Conservation (phyloP, 495 filamentous ascomycete genomes). For the Hypoxylon fragiforme region DNA sequence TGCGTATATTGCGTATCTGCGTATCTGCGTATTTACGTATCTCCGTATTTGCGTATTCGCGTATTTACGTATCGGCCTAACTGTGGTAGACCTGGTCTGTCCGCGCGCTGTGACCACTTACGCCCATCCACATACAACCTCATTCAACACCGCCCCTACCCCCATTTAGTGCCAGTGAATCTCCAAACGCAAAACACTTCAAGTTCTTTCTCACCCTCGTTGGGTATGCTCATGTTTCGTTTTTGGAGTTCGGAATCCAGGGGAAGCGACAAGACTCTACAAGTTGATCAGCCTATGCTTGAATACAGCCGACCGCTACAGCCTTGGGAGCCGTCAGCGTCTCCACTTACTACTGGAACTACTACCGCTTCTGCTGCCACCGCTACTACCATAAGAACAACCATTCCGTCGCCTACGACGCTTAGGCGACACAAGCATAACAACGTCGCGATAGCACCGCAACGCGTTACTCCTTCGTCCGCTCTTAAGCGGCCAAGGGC, state of each 20-base stretch:
- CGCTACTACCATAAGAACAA: too few species aligned
- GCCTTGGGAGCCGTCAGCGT: conserved; percentile 40
- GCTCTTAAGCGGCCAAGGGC: conserved; percentile 44
- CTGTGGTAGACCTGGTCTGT: conserved; percentile 12
- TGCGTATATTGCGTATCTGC: too few species aligned
- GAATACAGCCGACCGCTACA: conserved; percentile 37
- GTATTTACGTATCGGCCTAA: too few species aligned
- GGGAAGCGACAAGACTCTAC: conserved; percentile 50
- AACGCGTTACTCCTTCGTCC: conserved; percentile 27
- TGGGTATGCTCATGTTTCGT: conserved; percentile 51
- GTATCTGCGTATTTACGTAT: too few species aligned
- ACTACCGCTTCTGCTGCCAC: too few species aligned
- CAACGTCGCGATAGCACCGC: conserved; percentile 39
- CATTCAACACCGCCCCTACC: conserved; percentile 4
- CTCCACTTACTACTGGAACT: conserved; percentile 18
- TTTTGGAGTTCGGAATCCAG: conserved; percentile 54
- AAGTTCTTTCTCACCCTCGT: conserved; percentile 12
- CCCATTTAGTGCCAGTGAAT: conserved; percentile 2
- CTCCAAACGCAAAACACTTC: not conserved
- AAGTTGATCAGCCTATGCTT: conserved; percentile 41
- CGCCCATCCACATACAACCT: conserved; percentile 3
- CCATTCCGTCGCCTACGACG: conserved; percentile 20
- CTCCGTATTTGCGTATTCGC: too few species aligned
- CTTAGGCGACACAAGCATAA: conserved; percentile 38
- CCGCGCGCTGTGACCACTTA: conserved; percentile 5